Conservation (phyloP, 352 stramenopile species). For the Pythium rhizo-oryzae region DNA sequence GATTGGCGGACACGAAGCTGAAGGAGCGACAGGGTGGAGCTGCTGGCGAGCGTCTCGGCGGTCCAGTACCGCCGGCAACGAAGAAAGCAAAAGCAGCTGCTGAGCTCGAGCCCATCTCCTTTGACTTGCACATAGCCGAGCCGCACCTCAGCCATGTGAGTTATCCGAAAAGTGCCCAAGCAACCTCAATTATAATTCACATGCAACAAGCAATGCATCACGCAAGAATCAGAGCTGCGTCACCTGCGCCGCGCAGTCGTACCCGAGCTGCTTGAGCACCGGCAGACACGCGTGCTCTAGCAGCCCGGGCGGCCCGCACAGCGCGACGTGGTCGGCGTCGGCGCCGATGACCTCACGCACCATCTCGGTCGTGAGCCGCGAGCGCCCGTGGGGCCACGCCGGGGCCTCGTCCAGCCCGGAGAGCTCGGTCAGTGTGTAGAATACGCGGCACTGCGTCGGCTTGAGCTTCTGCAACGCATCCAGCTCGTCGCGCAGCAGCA, state of each 20-base stretch:
- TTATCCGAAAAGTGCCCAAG: too few relatives aligned
- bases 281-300: slow-evolving; percentile 94
- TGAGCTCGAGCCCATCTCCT: too few relatives aligned
- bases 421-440: slow-evolving; percentile 45
- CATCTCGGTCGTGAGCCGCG: slow-evolving; percentile 91
- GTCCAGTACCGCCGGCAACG: too few relatives aligned
- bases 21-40: too few relatives aligned
- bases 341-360: slow-evolving; percentile 73
- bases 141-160: too few relatives aligned
- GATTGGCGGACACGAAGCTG: too few relatives aligned
- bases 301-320: slow-evolving; percentile 95
- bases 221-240: slow-evolving; percentile 46
- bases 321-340: slow-evolving; percentile 71
- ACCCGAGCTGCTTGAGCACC: slow-evolving; percentile 85
- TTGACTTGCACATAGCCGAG: too few relatives aligned
- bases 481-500: slow-evolving; percentile 88
- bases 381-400: slow-evolving; percentile 78
- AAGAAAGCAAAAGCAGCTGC: too few relatives aligned
- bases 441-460: slow-evolving; percentile 37
- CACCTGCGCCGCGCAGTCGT: slow-evolving; percentile 53
- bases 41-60: too few relatives aligned
- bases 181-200: too few relatives aligned
- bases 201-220: too few relatives aligned
- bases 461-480: slow-evolving; percentile 66
- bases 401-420: slow-evolving; percentile 48